A percentile compares a stretch with the other conserved stretches of the same genome.
Conservation (phyloP, 1,284 basidiomycete species). For the Porogramme epimiltina region DNA sequence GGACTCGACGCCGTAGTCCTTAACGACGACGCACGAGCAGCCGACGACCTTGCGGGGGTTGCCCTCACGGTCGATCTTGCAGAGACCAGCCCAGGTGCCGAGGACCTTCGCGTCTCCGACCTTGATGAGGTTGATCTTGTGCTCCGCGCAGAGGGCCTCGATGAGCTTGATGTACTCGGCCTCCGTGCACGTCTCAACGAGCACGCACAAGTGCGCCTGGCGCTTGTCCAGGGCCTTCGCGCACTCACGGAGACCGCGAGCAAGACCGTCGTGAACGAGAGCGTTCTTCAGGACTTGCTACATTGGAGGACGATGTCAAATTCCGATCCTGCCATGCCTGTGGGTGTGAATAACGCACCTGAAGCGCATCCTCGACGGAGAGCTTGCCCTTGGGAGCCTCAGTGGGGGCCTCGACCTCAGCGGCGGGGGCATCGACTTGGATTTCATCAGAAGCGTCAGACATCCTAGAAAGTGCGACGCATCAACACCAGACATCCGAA, state of each 20-base stretch:
- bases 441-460: conserved; percentile 99
- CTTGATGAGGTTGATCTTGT: conserved; percentile 99
- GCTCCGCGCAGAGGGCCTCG: conserved; percentile 98
- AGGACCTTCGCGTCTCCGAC: conserved; percentile 97
- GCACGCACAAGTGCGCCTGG: conserved; percentile 97
- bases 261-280: conserved; percentile 96
- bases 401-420: conserved; percentile 80
- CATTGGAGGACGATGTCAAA: neutral
- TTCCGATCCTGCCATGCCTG: too few species aligned
- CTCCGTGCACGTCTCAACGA: conserved; percentile 99
- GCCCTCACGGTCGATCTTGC: conserved; percentile 99
- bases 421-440: conserved; percentile 69
- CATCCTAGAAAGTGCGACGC: conserved; percentile 59
- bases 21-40: conserved; percentile 97
- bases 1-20: conserved; percentile 96
- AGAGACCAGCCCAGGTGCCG: conserved; percentile 97
- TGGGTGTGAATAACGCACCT: conserved; percentile 49
- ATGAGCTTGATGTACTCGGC: conserved; percentile 99
- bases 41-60: conserved; percentile 97
- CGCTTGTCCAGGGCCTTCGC: conserved; percentile 99
- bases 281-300: conserved; percentile 95
- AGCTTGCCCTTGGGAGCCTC: conserved; percentile 94
- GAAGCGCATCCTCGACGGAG: conserved; percentile 96
- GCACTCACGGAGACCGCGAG: conserved; percentile 96
- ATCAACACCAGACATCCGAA: neutral